These are phyloP conservation scores for Magnaporthales sp. DNA, from an alignment of 2,329 filamentous ascomycete species.

Conservation along the genomic window DNA sequence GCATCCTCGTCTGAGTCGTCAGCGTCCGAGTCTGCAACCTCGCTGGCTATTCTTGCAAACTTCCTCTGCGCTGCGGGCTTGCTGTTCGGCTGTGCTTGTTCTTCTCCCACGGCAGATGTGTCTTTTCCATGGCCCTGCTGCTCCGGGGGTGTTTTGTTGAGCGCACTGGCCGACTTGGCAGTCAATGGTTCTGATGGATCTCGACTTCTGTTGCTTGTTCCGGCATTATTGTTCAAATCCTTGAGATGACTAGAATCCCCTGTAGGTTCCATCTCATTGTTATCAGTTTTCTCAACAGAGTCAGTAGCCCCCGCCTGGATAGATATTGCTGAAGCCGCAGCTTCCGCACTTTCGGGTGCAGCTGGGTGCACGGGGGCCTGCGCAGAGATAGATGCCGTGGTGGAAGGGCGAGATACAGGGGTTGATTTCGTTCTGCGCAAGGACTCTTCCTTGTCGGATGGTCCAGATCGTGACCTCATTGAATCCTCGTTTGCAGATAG, in stretches of 20 bases:
- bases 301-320: background rate
- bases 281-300: background rate
- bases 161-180: slow-evolving; percentile 28
- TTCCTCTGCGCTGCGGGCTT: slow-evolving; percentile 12
- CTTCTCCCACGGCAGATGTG: slow-evolving; percentile 8
- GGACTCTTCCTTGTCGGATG: slow-evolving; percentile 3
- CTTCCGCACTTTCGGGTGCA: slow-evolving; percentile 14
- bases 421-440: background rate
- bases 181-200: slow-evolving; percentile 24
- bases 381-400: background rate
- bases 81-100: slow-evolving; percentile 7
- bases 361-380: background rate
- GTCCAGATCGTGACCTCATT: slow-evolving; percentile 7
- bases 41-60: slow-evolving; percentile 25
- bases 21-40: slow-evolving; percentile 35
- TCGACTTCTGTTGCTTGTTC: slow-evolving; percentile 15
- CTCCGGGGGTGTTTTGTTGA: slow-evolving; percentile 32
- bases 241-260: background rate
- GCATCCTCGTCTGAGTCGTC: slow-evolving; percentile 15
- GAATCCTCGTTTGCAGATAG: slow-evolving; percentile 7
- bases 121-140: slow-evolving; percentile 10
- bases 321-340: slow-evolving; percentile 17
- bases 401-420: background rate
- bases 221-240: background rate
- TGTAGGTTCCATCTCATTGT: background rate